phyloP scores from a whole-genome alignment of 371 early-diverging fungal genomes.

The Mucor mucedo region DNA sequence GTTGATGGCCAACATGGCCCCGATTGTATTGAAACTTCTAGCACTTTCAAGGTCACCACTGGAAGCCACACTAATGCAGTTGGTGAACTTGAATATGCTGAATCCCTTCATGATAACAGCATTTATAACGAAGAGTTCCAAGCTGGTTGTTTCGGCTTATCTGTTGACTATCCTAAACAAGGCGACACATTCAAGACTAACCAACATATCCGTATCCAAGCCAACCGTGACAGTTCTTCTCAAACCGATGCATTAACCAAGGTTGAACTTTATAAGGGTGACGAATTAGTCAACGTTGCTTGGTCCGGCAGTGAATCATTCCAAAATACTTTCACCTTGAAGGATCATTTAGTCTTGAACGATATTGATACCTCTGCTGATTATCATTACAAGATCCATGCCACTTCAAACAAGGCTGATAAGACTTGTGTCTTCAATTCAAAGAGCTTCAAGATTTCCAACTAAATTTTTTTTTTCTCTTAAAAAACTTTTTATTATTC shows the following conservation, averaged over 20 bases:
- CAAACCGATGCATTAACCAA: constrained; percentile 42
- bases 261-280: constrained; percentile 49
- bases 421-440: constrained; percentile 32
- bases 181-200: constrained; percentile 29
- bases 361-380: constrained; percentile 25
- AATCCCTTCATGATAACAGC: constrained; percentile 38
- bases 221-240: constrained; percentile 42
- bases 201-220: constrained; percentile 38
- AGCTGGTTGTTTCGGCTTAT: constrained; percentile 52
- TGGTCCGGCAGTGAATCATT: constrained; percentile 42
- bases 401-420: constrained; percentile 22
- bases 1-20: constrained; percentile 50
- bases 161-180: constrained; percentile 37
- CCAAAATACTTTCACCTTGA: constrained; percentile 39
- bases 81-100: constrained; percentile 53
- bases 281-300: constrained; percentile 24
- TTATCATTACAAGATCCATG: constrained; percentile 38
- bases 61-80: constrained; percentile 62
- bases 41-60: constrained; percentile 65
- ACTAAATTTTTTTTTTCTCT: background rate
- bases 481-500: constrained; percentile 6
- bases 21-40: constrained; percentile 58
- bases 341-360: constrained; percentile 41
- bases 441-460: constrained; percentile 31
- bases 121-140: constrained; percentile 37